Evolutionary conservation across 2,329 filamentous ascomycete species (phyloP).

Genomic region (Alternaria angustiovoidea): DNA sequence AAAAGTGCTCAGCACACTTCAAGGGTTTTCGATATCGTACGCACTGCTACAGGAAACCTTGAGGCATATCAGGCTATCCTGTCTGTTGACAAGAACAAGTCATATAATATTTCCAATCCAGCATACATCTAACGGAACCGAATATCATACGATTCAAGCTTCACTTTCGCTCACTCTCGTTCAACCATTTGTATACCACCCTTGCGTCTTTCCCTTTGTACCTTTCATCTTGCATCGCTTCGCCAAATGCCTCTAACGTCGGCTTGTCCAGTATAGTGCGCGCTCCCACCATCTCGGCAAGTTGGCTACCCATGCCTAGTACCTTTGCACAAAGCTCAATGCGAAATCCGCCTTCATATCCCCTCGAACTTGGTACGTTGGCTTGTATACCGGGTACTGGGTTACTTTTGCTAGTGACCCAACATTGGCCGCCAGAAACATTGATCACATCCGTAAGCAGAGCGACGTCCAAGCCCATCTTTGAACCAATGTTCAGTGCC

Average conservation of each 20-base stretch:
- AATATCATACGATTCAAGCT: background rate
- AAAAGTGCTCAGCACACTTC: background rate
- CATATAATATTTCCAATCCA: background rate
- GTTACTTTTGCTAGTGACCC: conserved; percentile 93
- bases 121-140: too few relatives aligned
- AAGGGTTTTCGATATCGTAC: background rate
- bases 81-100: background rate
- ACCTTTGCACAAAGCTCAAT: conserved; percentile 48
- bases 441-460: conserved; percentile 86
- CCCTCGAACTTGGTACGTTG: conserved; percentile 50
- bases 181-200: conserved; percentile 46
- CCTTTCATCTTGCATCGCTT: conserved; percentile 38
- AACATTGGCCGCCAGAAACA: conserved; percentile 86
- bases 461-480: conserved; percentile 66
- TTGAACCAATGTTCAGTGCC: conserved; percentile 68
- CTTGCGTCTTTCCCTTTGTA: conserved; percentile 45
- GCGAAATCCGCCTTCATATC: conserved; percentile 51
- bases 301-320: conserved; percentile 44
- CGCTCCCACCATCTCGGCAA: conserved; percentile 47
- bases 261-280: conserved; percentile 43
- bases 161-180: conserved; percentile 39
- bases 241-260: conserved; percentile 40
- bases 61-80: background rate
- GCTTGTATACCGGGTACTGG: conserved; percentile 69
- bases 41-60: background rate